phyloP scores from a whole-genome alignment of 1,284 basidiomycete genomes.

The Moesziomyces sp. region DNA sequence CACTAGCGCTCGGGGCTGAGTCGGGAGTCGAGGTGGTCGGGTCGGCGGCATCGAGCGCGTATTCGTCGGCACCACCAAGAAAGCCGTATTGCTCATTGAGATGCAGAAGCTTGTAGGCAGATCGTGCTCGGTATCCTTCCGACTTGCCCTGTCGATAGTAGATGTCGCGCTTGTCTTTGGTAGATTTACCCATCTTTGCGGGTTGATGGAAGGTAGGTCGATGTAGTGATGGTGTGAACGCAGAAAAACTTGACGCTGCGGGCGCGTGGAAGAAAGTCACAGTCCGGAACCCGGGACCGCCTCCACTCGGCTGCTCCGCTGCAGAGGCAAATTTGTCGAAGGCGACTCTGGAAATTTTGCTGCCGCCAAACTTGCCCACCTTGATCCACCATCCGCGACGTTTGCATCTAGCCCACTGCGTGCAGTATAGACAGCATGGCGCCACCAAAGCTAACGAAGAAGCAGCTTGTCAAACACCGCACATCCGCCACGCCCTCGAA shows the following conservation, averaged over 20 bases:
- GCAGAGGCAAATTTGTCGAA: not conserved
- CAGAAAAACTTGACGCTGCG: not conserved
- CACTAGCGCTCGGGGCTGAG: not conserved
- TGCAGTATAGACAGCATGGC: slow-evolving; percentile 7
- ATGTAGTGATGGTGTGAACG: not conserved
- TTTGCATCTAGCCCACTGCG: no score
- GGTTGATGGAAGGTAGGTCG: not conserved
- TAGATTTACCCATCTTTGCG: slow-evolving; percentile 62
- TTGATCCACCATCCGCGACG: not conserved
- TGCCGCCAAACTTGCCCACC: not conserved
- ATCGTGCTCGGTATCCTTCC: slow-evolving; percentile 72
- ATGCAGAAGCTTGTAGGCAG: slow-evolving; percentile 72
- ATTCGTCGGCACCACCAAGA: slow-evolving; percentile 64
- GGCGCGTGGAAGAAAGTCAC: not conserved
- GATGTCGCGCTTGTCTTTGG: slow-evolving; percentile 71
- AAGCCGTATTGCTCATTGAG: slow-evolving; percentile 72
- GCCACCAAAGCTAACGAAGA: slow-evolving; percentile 40
- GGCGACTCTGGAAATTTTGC: not conserved
- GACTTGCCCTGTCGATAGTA: slow-evolving; percentile 71
- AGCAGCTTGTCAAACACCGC: slow-evolving; percentile 58
- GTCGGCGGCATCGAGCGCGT: slow-evolving; percentile 24
- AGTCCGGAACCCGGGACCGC: no score
- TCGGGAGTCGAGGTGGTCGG: slow-evolving; percentile 3
- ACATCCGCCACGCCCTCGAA: slow-evolving; percentile 30
- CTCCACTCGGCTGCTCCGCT: not conserved